A percentile compares a stretch with the other conserved stretches of the same genome.
phyloP scores from a whole-genome alignment of 2,329 filamentous ascomycete genomes.

The Talaromyces amestolkiae region DNA sequence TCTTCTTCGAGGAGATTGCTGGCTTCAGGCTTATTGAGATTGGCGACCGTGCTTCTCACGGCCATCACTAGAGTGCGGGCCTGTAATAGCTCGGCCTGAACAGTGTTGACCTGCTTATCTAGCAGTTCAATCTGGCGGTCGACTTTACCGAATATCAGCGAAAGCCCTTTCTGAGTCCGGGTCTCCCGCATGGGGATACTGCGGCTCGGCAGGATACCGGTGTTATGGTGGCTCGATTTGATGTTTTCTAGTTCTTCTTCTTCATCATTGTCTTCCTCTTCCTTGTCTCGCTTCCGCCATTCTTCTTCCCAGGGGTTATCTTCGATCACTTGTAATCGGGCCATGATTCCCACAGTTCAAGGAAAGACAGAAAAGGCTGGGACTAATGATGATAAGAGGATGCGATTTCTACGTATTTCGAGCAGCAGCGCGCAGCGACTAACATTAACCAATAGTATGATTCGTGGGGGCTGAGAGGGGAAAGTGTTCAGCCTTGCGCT shows the following conservation, averaged over 20 bases:
- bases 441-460: not conserved
- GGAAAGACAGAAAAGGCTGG: not conserved
- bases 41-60: not conserved
- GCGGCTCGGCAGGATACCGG: no score
- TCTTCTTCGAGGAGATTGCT: not conserved
- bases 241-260: not conserved
- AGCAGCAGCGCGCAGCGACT: not conserved
- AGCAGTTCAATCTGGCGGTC: not conserved
- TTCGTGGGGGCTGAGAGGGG: not conserved
- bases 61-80: not conserved
- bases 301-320: not conserved
- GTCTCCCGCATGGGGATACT: not conserved
- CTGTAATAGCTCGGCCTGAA: not conserved
- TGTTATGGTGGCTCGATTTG: not conserved
- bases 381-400: not conserved
- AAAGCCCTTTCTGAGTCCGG: not conserved
- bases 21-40: not conserved
- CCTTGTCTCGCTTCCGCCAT: not conserved
- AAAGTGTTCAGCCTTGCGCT: not conserved
- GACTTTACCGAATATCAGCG: not conserved
- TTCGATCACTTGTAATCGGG: not conserved
- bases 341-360: not conserved
- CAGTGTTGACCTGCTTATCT: not conserved
- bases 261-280: not conserved
- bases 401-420: not conserved